Evolutionary conservation across 1,284 basidiomycete species (phyloP).

Genomic region (Ganoderma boninense): DNA sequence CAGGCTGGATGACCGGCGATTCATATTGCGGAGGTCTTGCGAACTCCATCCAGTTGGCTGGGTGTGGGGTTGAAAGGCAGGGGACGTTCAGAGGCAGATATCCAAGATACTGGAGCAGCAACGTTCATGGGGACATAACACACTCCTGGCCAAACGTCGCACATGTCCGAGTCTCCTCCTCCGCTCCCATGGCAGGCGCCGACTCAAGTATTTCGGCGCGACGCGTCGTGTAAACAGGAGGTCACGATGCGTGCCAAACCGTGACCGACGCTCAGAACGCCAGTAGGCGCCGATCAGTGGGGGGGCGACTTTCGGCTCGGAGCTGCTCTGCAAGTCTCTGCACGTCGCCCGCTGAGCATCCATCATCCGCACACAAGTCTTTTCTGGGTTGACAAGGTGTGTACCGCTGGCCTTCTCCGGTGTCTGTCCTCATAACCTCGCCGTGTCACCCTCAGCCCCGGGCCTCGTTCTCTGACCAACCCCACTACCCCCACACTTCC

Average conservation of each 20-base stretch:
- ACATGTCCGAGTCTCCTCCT: too few relatives aligned
- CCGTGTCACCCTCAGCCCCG: constrained; percentile 64
- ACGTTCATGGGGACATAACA: too few relatives aligned
- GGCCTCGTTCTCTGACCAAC: constrained; percentile 87
- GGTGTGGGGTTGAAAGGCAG: too few relatives aligned
- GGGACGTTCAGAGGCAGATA: too few relatives aligned
- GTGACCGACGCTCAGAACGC: neutral
- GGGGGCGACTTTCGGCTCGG: too few relatives aligned
- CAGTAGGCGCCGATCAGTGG: neutral
- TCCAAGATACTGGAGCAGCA: too few relatives aligned
- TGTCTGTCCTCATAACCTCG: neutral
- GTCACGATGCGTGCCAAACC: constrained; percentile 24
- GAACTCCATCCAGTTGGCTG: too few relatives aligned
- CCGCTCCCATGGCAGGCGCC: too few relatives aligned
- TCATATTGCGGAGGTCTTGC: neutral
- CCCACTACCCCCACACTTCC: constrained; percentile 92
- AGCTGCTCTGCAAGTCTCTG: neutral
- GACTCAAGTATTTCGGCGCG: too few relatives aligned
- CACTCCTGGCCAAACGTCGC: too few relatives aligned
- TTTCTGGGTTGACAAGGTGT: constrained; percentile 89
- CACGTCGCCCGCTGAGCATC: too few relatives aligned
- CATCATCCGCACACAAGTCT: constrained; percentile 53
- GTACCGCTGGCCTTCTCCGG: constrained; percentile 9
- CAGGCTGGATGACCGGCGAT: too few relatives aligned
- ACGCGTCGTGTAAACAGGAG: constrained; percentile 20